Evolutionary conservation across 2,329 filamentous ascomycete genomes (phyloP), one percentile per base, ranked within the genome.

Genomic region (Dryadomyces quercus-mongolicae): DNA sequence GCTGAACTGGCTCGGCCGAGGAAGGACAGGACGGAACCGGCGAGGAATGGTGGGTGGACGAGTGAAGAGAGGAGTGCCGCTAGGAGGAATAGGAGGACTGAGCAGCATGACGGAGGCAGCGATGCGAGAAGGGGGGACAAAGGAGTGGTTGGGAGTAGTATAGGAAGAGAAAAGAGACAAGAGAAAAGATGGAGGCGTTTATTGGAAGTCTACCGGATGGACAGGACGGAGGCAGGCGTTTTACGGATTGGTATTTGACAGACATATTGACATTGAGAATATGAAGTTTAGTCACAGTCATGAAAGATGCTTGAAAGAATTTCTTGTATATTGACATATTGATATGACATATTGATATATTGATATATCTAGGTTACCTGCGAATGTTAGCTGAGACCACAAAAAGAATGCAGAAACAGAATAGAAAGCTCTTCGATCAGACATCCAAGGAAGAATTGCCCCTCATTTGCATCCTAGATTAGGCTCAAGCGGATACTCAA

Each of bases 1-100:
- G 70, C 82, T 96, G 63, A 98, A 98, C 68, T 98, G 93, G 93
- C 77, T 98, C 1, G 92, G 92, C 0, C 76, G 93, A 49, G 92
- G 92, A 0, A 74, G 93, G 40, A 97, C 90, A 3, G 93, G 93
- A 0, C 76, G 93, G 59, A 94, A 97, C 67, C 74, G 93, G 53
- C 81, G 89, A 59, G 93, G 93, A 0, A 92, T 96, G 65, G 91
- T 97, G 0, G 91, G 90, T 2, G 78, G 77, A 0, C 67, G 78
- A 52, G 76, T 80, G 10, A 71, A 18, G 16, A 7, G 16, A 18
- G 42, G 42, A n/a, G 38, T n/a, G 38, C 38, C 38, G 12, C 5
- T n/a, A 7, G 38, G 16, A 5, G 12, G 12, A 12, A 13, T 13
- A 12, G 38, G 16, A 42, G 38, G 38, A 10, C 16, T 42, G 16